These are phyloP conservation scores for Ampelomyces quisqualis DNA, from an alignment of 2,329 filamentous ascomycete genomes.

Conservation along the genomic window DNA sequence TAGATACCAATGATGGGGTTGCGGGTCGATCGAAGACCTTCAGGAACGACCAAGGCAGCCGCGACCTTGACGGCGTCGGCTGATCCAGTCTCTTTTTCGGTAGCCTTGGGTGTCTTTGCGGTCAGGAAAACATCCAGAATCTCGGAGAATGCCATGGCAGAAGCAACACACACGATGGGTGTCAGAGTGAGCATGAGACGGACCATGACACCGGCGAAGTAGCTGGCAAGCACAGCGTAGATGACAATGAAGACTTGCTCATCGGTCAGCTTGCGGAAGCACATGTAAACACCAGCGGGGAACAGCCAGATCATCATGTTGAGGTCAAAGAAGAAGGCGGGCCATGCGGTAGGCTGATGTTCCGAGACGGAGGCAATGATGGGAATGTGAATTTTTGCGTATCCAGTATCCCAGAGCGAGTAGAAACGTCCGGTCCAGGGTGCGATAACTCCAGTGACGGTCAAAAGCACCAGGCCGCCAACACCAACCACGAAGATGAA, in stretches of 20 bases:
- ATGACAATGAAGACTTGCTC: slow-evolving; percentile 98
- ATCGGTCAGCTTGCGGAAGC: slow-evolving; percentile 89
- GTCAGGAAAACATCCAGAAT: slow-evolving; percentile 85
- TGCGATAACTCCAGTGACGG: slow-evolving; percentile 85
- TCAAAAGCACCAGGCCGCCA: slow-evolving; percentile 75
- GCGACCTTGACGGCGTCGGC: slow-evolving; percentile 42
- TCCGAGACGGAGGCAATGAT: slow-evolving; percentile 99
- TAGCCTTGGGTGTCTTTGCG: slow-evolving; percentile 59
- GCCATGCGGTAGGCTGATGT: slow-evolving; percentile 98
- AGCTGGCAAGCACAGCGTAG: slow-evolving; percentile 93
- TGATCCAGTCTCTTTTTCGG: slow-evolving; percentile 49
- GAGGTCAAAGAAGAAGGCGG: slow-evolving; percentile 97
- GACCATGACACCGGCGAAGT: slow-evolving; percentile 99
- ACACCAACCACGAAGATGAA: slow-evolving; percentile 72
- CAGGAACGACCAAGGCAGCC: slow-evolving; percentile 53
- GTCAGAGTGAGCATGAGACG: slow-evolving; percentile 97
- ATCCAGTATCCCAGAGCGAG: slow-evolving; percentile 97
- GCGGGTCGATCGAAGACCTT: slow-evolving; percentile 67
- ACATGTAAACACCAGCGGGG: slow-evolving; percentile 96
- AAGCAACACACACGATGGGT: slow-evolving; percentile 91
- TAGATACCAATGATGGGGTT: slow-evolving; percentile 82
- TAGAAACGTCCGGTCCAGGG: slow-evolving; percentile 99
- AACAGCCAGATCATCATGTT: slow-evolving; percentile 99
- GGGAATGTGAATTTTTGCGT: slow-evolving; percentile 98
- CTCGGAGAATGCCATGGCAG: slow-evolving; percentile 82